Base-by-base conservation (phyloP, 495 filamentous ascomycete species). In the Penicillium odoratum region DNA sequence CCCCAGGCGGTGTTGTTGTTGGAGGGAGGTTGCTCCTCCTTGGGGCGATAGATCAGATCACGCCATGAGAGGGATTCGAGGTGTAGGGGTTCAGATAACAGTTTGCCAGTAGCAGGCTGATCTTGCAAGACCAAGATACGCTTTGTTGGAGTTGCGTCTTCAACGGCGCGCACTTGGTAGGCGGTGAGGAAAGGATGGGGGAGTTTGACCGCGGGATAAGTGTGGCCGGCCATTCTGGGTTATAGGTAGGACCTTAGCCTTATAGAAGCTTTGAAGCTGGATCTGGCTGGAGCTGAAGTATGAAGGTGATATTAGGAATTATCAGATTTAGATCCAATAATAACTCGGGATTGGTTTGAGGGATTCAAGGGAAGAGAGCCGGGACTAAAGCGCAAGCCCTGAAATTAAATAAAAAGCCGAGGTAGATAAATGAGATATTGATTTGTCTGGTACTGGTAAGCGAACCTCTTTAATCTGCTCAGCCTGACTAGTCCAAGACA, bases 1-100 rank as follows among this genome's bases (percentile, higher is more conserved):
- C 73, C 78, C 76, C 77, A 81, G 5, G 75, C 63, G 18, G 68
- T 77, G 64, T 81, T 81, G 53, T 81, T 69, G n/a, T 60, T 61
- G 13, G 58, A 30, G 8, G 72, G 70, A 10, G 73, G 70, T 5
- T 56, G 57, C 44, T 69, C 59, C n/a, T 61, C 42, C 31, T 68
- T 52, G 5, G 64, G 53, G 21, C 63, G 58, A 25, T 58, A 61
- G 5, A 57, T 50, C 26, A 78, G 55, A 8, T 75, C 73, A 9
- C 56, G 61, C 66, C 67, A 77, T 40, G 66, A 70, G 5, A 75
- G 58, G 0, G 67, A 61, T 28, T 70, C 65, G 30, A 51, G 52
- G 54, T 78, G 73, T 15, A 77, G 51, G 7, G 69, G 62, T 31
- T 75, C 55, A 9, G 71, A 55, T 7, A 75, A 46, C 0, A 64